Base-by-base conservation (phyloP, 176 grass and related monocot genomes). In the Carex littledalei region DNA sequence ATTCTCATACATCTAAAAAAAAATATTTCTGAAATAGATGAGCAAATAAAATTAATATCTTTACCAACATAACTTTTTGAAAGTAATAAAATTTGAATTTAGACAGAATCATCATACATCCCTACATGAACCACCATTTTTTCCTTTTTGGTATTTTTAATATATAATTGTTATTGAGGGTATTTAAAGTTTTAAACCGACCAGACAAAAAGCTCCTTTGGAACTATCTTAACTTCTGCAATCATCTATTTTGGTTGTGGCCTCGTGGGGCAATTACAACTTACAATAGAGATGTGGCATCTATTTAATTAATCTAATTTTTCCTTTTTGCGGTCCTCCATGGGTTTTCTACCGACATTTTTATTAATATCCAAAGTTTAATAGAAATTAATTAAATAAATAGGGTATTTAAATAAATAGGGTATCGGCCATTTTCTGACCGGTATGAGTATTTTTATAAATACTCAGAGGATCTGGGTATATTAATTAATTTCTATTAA, bases 201-300 rank as follows among this genome's bases (percentile, higher is more conserved):
- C 73, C 49, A 8, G 49, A 77, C 73, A 77, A 77, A 77, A 77
- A 77, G 73, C 21, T 55, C 22, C 73, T 17, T 77, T 77, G 73
- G 73, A 77, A 77, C 55, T 77, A 55, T 77, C 22, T 47, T 4
- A 8, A 16, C 47, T 77, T 26, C 71, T 52, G 45, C 73, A 3
- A 31, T 77, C 32, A 70, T 37, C 15, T 54, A 29, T 53, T 76
- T 20, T 45, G 72, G 47, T 24, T 53, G 45, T 31, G 45, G 47
- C 12, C 29, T 67, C 24, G 29, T 52, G 72, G 22, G 21, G 12
- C 72, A 31, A 47, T 75, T 29, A 29, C 29, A 1, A 29, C 1
- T 29, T 67, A 34, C 64, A 67, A 34, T 63, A 24, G 60, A 63
- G 60, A 63, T 67, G 64, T n/a, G 10, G 67, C 67, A 70, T 70